Percentiles rank a stretch among this genome's conserved stretches.
Evolutionary conservation across 495 filamentous ascomycete species (phyloP).

Genomic region (Saxophila tyrrhenica): DNA sequence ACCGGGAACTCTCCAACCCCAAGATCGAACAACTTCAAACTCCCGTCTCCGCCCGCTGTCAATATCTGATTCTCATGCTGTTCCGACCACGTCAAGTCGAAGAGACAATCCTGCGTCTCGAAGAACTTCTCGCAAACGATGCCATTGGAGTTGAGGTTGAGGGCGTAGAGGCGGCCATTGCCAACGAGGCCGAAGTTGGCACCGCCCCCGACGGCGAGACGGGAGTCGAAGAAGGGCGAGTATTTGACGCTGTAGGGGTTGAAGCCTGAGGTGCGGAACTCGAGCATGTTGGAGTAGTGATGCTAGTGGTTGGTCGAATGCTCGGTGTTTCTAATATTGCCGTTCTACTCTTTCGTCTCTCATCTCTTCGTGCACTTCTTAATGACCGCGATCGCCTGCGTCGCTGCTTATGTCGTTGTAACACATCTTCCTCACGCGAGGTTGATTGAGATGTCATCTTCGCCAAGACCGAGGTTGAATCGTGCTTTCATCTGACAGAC

Average conservation of each 20-base stretch:
- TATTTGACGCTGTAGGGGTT: slow-evolving; percentile 94
- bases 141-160: slow-evolving; percentile 68
- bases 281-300: slow-evolving; percentile 58
- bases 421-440: no score
- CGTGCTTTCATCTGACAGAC: background rate
- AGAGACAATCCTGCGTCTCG: slow-evolving; percentile 93
- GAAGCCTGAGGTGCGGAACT: slow-evolving; percentile 84
- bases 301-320: background rate
- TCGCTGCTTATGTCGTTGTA: background rate
- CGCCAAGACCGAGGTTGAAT: background rate
- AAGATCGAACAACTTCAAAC: slow-evolving; percentile 86
- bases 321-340: background rate
- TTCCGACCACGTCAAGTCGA: slow-evolving; percentile 89
- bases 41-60: slow-evolving; percentile 78
- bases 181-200: slow-evolving; percentile 95
- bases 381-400: background rate
- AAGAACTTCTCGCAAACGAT: slow-evolving; percentile 80
- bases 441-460: no score
- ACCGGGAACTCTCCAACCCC: slow-evolving; percentile 68
- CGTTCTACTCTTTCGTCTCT: background rate
- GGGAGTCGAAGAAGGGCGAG: slow-evolving; percentile 93
- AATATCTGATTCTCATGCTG: slow-evolving; percentile 87
- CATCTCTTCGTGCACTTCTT: background rate
- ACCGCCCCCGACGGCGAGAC: slow-evolving; percentile 73
- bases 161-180: slow-evolving; percentile 77